Evolutionary conservation across 495 filamentous ascomycete genomes (phyloP).

Genomic region (Neurospora tetrasperma): DNA sequence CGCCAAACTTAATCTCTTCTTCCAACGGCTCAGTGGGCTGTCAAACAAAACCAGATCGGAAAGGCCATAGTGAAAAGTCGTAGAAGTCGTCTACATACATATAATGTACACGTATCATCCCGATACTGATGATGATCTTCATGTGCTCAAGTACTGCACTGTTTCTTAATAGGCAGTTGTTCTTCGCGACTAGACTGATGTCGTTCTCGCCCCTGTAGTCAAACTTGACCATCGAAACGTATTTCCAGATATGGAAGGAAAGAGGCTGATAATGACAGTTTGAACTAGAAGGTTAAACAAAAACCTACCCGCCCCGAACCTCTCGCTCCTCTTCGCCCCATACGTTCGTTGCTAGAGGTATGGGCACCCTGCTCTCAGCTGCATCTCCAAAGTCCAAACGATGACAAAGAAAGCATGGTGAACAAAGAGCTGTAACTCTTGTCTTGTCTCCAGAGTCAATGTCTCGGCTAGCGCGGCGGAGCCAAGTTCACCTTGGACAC

Average conservation of each 20-base stretch:
- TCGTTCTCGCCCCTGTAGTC: background rate
- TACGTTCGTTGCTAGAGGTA: background rate
- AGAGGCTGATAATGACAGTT: background rate
- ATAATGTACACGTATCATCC: background rate
- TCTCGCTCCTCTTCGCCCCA: background rate
- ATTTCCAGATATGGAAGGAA: background rate
- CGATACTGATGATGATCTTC: background rate
- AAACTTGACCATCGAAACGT: background rate
- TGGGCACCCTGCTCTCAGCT: background rate
- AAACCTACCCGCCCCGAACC: background rate
- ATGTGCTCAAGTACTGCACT: background rate
- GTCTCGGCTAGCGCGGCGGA: background rate
- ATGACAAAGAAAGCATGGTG: background rate
- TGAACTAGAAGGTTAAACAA: background rate
- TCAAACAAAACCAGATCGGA: background rate
- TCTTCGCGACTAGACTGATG: background rate
- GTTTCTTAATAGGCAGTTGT: background rate
- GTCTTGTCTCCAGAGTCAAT: background rate
- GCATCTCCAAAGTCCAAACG: background rate
- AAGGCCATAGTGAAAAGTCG: background rate
- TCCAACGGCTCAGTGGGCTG: background rate
- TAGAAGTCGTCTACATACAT: background rate
- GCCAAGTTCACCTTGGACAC: background rate
- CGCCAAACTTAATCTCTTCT: background rate
- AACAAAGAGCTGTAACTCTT: background rate